Evolutionary conservation across 345 rosid species (phyloP).

Genomic region (Linum lewisii): DNA sequence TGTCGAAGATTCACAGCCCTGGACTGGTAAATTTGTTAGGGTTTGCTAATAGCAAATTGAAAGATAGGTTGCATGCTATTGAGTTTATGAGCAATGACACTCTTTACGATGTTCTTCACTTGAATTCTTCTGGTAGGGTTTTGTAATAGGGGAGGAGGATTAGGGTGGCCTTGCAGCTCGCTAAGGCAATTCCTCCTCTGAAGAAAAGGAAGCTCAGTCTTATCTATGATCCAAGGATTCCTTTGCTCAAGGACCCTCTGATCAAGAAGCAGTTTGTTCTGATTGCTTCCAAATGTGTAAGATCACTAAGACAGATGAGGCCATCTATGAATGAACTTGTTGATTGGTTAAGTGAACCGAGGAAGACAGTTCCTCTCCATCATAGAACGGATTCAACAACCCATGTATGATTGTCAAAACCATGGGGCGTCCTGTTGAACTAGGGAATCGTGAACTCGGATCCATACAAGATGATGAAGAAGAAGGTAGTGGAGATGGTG

Average conservation of each 20-base stretch:
- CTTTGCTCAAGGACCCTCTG: constrained; percentile 50
- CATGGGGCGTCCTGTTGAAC: constrained; percentile 60
- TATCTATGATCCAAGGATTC: constrained; percentile 66
- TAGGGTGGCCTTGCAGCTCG: constrained; percentile 70
- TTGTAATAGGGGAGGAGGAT: constrained; percentile 75
- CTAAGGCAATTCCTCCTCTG: constrained; percentile 76
- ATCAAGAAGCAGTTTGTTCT: constrained; percentile 75
- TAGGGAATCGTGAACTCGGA: constrained; percentile 4
- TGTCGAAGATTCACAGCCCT: constrained; percentile 84
- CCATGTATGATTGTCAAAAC: constrained; percentile 98
- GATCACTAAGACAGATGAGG: constrained; percentile 90
- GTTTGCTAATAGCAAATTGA: constrained; percentile 46
- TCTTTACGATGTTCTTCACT: constrained; percentile 78
- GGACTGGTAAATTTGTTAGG: constrained; percentile 86
- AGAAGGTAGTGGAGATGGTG: too few relatives aligned
- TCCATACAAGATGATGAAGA: too few relatives aligned
- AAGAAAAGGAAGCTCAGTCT: constrained; percentile 79
- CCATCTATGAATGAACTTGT: constrained; percentile 87
- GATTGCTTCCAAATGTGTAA: constrained; percentile 85
- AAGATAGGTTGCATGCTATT: constrained; percentile 69
- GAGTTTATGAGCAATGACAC: constrained; percentile 94
- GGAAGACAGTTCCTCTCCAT: constrained; percentile 69
- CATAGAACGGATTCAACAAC: constrained; percentile 87
- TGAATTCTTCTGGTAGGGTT: constrained; percentile 32
- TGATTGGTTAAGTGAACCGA: constrained; percentile 59